These are phyloP conservation scores for Coemansia sp. DNA, from an alignment of 192 early-diverging fungal genomes.

Conservation along the genomic window DNA sequence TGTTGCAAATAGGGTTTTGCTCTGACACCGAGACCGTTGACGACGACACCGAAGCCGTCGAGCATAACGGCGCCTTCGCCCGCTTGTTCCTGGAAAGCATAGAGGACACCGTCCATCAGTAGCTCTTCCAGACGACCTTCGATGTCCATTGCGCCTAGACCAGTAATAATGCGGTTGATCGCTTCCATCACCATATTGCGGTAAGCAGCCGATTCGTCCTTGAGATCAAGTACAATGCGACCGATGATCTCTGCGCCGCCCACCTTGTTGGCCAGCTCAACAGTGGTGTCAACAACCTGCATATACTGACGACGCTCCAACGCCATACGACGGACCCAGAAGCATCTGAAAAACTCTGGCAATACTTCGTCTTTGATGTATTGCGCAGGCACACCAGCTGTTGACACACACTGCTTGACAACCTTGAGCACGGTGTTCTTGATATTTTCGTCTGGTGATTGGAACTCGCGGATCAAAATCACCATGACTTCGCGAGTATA, in stretches of 20 bases:
- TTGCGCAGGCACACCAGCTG: constrained; percentile 83
- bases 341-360: constrained; percentile 92
- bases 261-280: constrained; percentile 90
- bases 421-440: constrained; percentile 98
- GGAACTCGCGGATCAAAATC: constrained; percentile 92
- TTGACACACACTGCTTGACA: constrained; percentile 93
- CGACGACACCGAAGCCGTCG: constrained; percentile 94
- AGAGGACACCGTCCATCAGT: constrained; percentile 96
- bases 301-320: constrained; percentile 91
- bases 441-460: constrained; percentile 98
- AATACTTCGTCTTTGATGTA: constrained; percentile 92
- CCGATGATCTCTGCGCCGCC: constrained; percentile 89
- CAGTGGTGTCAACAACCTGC: constrained; percentile 95
- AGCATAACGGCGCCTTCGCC: constrained; percentile 90
- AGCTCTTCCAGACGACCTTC: constrained; percentile 89
- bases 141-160: constrained; percentile 88
- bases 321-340: constrained; percentile 98
- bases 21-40: constrained; percentile 85
- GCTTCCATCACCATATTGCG: constrained; percentile 99
- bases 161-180: constrained; percentile 75
- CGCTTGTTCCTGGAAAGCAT: constrained; percentile 98
- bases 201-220: constrained; percentile 92
- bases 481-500: constrained; percentile 95
- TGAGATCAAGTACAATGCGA: constrained; percentile 87
- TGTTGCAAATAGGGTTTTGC: constrained; percentile 93